Evolutionary conservation across 768 basidiomycete species (phyloP).

Genomic region (Pulveroboletus sp.): DNA sequence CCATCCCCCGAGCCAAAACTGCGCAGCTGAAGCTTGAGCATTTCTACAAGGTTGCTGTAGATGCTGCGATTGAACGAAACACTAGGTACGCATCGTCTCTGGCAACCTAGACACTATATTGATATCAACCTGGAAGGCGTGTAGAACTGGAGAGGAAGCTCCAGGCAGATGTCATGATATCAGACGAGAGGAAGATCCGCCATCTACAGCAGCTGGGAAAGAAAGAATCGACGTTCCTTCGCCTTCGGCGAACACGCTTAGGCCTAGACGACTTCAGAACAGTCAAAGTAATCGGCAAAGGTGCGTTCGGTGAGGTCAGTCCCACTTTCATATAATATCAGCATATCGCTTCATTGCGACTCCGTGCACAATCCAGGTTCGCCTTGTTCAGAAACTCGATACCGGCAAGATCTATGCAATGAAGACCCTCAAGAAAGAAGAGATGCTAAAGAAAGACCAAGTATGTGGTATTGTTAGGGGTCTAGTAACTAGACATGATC

Average conservation of each 20-base stretch:
- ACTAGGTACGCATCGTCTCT: slow-evolving; percentile 55
- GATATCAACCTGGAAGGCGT: slow-evolving; percentile 49
- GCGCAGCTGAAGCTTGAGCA: slow-evolving; percentile 96
- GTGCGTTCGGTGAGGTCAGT: slow-evolving; percentile 94
- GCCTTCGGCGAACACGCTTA: slow-evolving; percentile 84
- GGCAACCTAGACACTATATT: neutral
- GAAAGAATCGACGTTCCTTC: slow-evolving; percentile 86
- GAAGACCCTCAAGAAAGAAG: slow-evolving; percentile 96
- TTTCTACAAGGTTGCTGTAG: slow-evolving; percentile 95
- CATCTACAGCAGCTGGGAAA: slow-evolving; percentile 82
- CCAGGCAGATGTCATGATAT: slow-evolving; percentile 61
- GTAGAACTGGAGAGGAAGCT: slow-evolving; percentile 84
- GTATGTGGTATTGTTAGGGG: slow-evolving; percentile 42
- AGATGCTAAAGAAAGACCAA: slow-evolving; percentile 99
- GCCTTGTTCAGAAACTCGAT: slow-evolving; percentile 94
- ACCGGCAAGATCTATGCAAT: slow-evolving; percentile 99
- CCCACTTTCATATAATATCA: neutral
- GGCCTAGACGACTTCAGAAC: slow-evolving; percentile 92
- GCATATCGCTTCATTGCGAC: neutral
- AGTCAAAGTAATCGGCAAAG: slow-evolving; percentile 98
- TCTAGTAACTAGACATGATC: neutral
- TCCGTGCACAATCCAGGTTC: slow-evolving; percentile 45
- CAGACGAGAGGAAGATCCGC: slow-evolving; percentile 84
- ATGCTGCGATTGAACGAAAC: slow-evolving; percentile 92
- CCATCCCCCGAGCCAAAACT: slow-evolving; percentile 78